phyloP scores from a whole-genome alignment of 139 green algal genomes.

The Zygnema cylindricum region DNA sequence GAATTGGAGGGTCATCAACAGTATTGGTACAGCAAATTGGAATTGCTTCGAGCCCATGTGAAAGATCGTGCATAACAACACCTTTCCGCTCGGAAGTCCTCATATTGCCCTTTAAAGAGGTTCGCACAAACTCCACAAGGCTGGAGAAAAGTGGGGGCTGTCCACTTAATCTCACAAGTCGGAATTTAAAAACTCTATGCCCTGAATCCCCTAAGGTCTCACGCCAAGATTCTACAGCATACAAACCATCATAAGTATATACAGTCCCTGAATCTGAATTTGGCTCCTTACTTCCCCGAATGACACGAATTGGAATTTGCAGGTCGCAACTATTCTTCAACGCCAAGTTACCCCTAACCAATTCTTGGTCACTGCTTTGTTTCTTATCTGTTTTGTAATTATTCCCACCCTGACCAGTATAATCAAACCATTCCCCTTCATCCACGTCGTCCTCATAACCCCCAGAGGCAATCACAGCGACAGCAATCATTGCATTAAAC shows the following conservation, averaged over 20 bases:
- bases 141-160: slow-evolving; percentile 31
- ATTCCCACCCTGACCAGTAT: slow-evolving; percentile 62
- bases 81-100: slow-evolving; percentile 6
- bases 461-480: slow-evolving; percentile 53
- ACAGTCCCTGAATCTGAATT: slow-evolving; percentile 41
- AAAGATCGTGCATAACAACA: slow-evolving; percentile 40
- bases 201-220: background rate
- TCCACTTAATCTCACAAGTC: slow-evolving; percentile 25
- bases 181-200: slow-evolving; percentile 47
- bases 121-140: slow-evolving; percentile 48
- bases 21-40: slow-evolving; percentile 52
- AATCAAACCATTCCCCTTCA: slow-evolving; percentile 53
- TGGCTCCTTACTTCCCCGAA: slow-evolving; percentile 26
- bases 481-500: slow-evolving; percentile 12
- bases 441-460: slow-evolving; percentile 61
- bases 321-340: slow-evolving; percentile 50
- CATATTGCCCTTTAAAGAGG: background rate
- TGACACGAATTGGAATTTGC: slow-evolving; percentile 44
- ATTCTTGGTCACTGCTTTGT: slow-evolving; percentile 52
- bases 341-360: slow-evolving; percentile 45
- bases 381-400: slow-evolving; percentile 42
- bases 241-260: slow-evolving; percentile 61
- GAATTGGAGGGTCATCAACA: slow-evolving; percentile 39
- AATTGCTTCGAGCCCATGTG: slow-evolving; percentile 8
- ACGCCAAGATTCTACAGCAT: slow-evolving; percentile 25